Evolutionary conservation across 257 asterid genomes (phyloP).

Genomic region (Solanum arcanum): DNA sequence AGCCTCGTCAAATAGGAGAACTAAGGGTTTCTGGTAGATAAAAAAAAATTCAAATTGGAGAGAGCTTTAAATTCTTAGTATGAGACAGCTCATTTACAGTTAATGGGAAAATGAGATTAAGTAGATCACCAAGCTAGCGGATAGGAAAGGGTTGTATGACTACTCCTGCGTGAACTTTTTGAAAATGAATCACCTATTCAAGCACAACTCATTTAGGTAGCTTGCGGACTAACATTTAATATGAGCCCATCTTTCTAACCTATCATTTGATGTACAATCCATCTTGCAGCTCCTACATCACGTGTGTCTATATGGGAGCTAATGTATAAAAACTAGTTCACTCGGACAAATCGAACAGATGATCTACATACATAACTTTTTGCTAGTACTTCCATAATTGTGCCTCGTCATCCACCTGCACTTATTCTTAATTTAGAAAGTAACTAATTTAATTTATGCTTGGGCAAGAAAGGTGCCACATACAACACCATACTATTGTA

Average conservation of each 20-base stretch:
- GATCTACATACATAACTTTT: too few relatives aligned
- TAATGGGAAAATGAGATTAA: background rate
- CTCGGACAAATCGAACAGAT: too few relatives aligned
- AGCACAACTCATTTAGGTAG: too few relatives aligned
- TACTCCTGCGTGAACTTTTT: background rate
- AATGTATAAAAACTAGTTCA: too few relatives aligned
- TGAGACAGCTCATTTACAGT: background rate
- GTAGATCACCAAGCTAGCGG: background rate
- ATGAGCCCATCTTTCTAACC: too few relatives aligned
- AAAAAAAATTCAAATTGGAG: background rate
- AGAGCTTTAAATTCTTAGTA: background rate
- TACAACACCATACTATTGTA: background rate
- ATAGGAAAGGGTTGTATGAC: background rate
- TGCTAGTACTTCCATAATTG: too few relatives aligned
- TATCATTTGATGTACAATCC: too few relatives aligned
- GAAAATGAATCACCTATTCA: background rate
- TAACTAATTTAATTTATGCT: background rate
- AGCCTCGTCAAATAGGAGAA: background rate
- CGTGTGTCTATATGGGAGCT: too few relatives aligned
- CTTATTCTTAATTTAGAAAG: background rate
- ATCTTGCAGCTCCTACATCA: too few relatives aligned
- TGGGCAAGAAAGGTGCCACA: background rate
- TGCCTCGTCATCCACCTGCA: background rate
- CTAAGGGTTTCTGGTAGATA: background rate
- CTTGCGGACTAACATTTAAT: too few relatives aligned